Conservation (phyloP, 1,284 basidiomycete genomes). For the Fomitopsis betulina region DNA sequence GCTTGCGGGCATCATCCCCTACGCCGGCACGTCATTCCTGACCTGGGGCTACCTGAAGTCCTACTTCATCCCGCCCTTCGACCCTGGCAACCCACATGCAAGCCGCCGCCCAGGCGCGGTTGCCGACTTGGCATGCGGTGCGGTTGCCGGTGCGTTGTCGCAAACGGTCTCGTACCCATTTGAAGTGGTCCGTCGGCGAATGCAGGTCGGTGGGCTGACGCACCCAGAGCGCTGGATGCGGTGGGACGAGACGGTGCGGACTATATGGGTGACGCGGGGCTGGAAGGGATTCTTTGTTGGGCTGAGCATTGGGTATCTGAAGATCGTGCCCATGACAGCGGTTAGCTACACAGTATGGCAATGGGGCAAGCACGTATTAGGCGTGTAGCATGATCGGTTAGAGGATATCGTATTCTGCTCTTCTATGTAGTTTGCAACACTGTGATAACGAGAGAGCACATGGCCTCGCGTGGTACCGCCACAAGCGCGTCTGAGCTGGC, state of each 20-base stretch:
- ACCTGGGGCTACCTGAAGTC: constrained; percentile 85
- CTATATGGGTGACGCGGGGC: constrained; percentile 69
- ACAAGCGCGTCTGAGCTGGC: too few species aligned
- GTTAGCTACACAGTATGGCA: constrained; percentile 80
- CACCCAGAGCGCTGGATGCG: constrained; percentile 74
- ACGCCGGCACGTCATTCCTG: constrained; percentile 95
- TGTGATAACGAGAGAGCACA: too few species aligned
- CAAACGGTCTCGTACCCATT: constrained; percentile 97
- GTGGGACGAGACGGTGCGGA: constrained; percentile 72
- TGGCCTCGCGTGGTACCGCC: too few species aligned
- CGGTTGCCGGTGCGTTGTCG: constrained; percentile 83
- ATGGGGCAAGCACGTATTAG: constrained; percentile 58
- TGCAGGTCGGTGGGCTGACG: constrained; percentile 93
- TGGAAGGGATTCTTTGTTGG: constrained; percentile 94
- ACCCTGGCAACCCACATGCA: constrained; percentile 20
- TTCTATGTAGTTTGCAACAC: too few species aligned
- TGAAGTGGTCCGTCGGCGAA: constrained; percentile 88
- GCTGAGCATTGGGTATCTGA: constrained; percentile 89
- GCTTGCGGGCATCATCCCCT: constrained; percentile 91
- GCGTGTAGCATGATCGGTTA: constrained; percentile 25
- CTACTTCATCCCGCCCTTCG: constrained; percentile 46
- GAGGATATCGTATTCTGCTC: neutral
- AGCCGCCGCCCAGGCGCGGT: constrained; percentile 36
- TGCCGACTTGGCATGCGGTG: constrained; percentile 78
- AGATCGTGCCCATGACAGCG: constrained; percentile 96